These are phyloP conservation scores for Sclerotinia glacialis DNA, from an alignment of 2,329 filamentous ascomycete genomes.

Conservation along the genomic window DNA sequence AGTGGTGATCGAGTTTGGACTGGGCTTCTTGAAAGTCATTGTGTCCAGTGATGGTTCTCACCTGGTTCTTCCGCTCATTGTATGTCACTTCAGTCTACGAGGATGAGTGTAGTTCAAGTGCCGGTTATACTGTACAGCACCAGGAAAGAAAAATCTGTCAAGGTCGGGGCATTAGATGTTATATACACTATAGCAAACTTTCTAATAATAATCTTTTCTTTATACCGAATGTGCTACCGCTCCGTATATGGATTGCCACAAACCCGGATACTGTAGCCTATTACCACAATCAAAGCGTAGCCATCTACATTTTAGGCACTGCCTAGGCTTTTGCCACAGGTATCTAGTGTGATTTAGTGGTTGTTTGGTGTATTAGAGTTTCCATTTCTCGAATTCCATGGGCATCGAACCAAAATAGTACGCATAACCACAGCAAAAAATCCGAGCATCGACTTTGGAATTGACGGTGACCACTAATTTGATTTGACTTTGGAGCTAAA, in stretches of 20 bases:
- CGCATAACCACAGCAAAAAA: not conserved
- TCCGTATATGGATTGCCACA: not conserved
- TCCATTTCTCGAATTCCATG: not conserved
- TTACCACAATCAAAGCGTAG: too few relatives aligned
- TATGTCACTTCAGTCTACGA: not conserved
- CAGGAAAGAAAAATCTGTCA: too few relatives aligned
- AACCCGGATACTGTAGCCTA: not conserved
- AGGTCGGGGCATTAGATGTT: not conserved
- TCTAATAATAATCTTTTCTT: not conserved
- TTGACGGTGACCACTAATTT: not conserved
- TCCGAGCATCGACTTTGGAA: constrained; percentile 7
- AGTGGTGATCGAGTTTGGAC: not conserved
- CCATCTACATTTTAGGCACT: not conserved
- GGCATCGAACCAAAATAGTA: not conserved
- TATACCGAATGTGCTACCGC: not conserved
- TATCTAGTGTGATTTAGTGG: not conserved
- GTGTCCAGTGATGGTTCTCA: not conserved
- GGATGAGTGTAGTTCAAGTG: not conserved
- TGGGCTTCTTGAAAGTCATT: not conserved
- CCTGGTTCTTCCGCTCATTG: not conserved
- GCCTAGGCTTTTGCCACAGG: not conserved
- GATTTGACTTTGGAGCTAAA: constrained; percentile 12
- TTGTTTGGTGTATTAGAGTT: not conserved
- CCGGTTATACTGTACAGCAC: too few relatives aligned
- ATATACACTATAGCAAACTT: not conserved